Conservation (phyloP, 371 early-diverging fungal genomes). For the Thermomucor indicae-seudaticae region DNA sequence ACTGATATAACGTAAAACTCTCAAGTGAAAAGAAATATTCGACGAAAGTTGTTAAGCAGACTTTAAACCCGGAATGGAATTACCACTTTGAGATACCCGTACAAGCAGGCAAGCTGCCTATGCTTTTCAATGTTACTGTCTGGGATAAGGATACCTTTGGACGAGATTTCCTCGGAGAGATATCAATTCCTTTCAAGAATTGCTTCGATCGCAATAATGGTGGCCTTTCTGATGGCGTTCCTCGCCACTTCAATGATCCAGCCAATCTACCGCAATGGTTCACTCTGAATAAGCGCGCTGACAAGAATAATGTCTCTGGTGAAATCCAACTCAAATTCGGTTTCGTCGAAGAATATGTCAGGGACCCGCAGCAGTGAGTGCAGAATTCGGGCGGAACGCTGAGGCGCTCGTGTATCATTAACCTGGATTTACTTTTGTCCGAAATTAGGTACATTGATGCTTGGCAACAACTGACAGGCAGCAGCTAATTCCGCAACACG, state of each 20-base stretch:
- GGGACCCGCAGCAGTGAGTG: slow-evolving; percentile 33
- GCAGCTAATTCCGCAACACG: too few relatives aligned
- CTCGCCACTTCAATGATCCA: slow-evolving; percentile 49
- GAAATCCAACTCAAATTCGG: slow-evolving; percentile 42
- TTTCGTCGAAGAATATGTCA: slow-evolving; percentile 31
- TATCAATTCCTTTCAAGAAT: slow-evolving; percentile 52
- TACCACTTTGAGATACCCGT: slow-evolving; percentile 62
- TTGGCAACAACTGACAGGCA: slow-evolving; percentile 7
- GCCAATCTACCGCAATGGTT: slow-evolving; percentile 39
- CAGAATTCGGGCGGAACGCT: background rate
- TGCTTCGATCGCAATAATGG: slow-evolving; percentile 49
- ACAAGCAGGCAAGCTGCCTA: slow-evolving; percentile 37
- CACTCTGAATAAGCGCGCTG: slow-evolving; percentile 29
- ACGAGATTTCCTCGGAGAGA: slow-evolving; percentile 60
- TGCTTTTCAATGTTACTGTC: slow-evolving; percentile 43
- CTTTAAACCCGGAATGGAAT: slow-evolving; percentile 76
- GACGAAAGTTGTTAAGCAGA: slow-evolving; percentile 65
- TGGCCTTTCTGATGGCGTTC: slow-evolving; percentile 29
- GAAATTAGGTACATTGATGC: slow-evolving; percentile 10
- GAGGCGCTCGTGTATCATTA: too few relatives aligned
- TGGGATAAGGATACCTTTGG: slow-evolving; percentile 62
- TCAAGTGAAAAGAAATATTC: slow-evolving; percentile 60
- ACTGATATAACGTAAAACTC: background rate
- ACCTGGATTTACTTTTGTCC: background rate
- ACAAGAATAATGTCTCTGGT: slow-evolving; percentile 39